Evolutionary conservation across 805 yeast genomes (phyloP).

Genomic region (Lachancea kluyveri): DNA sequence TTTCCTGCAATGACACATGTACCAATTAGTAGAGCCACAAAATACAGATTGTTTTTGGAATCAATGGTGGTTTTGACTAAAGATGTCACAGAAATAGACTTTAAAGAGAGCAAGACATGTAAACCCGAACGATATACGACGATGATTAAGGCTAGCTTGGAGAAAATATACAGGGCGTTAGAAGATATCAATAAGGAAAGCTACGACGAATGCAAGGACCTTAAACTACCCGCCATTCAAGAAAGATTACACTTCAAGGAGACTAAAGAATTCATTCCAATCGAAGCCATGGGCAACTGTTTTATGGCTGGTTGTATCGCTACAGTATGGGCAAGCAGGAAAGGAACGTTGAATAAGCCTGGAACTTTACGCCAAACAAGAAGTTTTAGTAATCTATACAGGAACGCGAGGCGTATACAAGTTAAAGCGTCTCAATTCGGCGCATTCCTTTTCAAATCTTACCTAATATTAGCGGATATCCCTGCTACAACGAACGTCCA

Average conservation of each 20-base stretch:
- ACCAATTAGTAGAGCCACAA: conserved; percentile 45
- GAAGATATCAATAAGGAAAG: conserved; percentile 24
- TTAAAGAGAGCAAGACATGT: conserved; percentile 13
- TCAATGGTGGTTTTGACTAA: conserved; percentile 28
- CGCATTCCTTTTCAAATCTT: conserved; percentile 45
- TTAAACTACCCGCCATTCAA: conserved; percentile 11
- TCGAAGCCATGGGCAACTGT: conserved; percentile 10
- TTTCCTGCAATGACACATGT: conserved; percentile 47
- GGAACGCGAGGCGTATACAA: conserved; percentile 3
- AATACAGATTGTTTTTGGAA: conserved; percentile 47
- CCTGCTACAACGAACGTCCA: conserved; percentile 12
- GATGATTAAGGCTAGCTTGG: conserved; percentile 12
- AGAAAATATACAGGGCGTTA: conserved; percentile 20
- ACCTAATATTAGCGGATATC: conserved; percentile 36
- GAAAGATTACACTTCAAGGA: conserved; percentile 2
- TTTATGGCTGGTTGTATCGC: conserved; percentile 37
- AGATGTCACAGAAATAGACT: conserved; percentile 5
- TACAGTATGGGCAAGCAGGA: conserved; percentile 34
- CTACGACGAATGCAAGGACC: background rate
- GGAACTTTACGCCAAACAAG: conserved; percentile 3
- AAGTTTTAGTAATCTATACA: conserved; percentile 2
- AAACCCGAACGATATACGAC: too few relatives aligned
- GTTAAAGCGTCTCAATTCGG: conserved; percentile 24
- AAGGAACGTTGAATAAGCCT: conserved; percentile 9
- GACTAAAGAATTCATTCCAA: conserved; percentile 7